Evolutionary conservation across 2,329 filamentous ascomycete genomes (phyloP), one percentile per base, ranked within the genome.

Genomic region (Xylariales sp.): DNA sequence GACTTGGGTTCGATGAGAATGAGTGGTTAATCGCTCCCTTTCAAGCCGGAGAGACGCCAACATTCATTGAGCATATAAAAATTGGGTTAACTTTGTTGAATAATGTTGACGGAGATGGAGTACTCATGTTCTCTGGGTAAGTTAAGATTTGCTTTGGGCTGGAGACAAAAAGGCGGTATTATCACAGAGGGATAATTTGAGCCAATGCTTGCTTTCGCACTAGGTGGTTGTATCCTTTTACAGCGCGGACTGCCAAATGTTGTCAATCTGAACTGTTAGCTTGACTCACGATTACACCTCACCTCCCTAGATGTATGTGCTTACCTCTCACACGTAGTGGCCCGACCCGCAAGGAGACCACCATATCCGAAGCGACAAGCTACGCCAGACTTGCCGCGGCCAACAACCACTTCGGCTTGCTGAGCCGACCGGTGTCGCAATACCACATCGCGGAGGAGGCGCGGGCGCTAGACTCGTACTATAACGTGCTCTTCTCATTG

Each of bases 401-500:
- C 20, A 71, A 77, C 53, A 44, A 46, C 8, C 72, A 68, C 45
- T 79, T 73, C 56, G 55, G 47, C 10, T 51, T 70, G 11, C 36
- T 69, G 6, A 39, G 55, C 2, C 31, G 46, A 12, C 31, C 32
- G 3, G 30, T 44, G 3, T 29, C 38, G 2, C n/a, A 16, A 2
- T 13, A 40, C 15, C 66, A 67, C 17, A 65, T 88, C 14, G 54
- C 77, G 1, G 53, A 78, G 3, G 89, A 95, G 54, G 74, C 81
- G 7, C 71, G 76, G 38, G 88, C 90, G 0, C 79, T 91, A 2
- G 90, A 96, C 60, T 91, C 85, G 2, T 91, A 88, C 54, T 83
- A 89, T 55, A 95, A 95, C 55, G 64, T 95, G 5, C 63, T 95
- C 13, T 89, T 90, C 56, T 84, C 83, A 11, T 66, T 95, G 3